Conservation (phyloP, 2,329 filamentous ascomycete species). For the Trichoderma lentiforme region DNA sequence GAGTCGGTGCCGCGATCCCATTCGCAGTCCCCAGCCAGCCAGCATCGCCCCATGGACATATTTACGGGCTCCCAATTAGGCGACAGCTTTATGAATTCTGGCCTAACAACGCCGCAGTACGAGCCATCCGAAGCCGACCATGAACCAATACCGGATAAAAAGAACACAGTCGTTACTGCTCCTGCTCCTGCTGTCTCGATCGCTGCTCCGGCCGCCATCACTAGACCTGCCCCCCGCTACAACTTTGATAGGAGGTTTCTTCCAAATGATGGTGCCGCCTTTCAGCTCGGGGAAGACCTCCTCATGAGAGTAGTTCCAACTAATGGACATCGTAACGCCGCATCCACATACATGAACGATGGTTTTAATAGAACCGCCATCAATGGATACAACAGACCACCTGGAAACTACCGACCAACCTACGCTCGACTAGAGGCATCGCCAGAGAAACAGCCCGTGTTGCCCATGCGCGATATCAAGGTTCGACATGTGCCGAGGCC, state of each 20-base stretch:
- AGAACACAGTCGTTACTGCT: neutral
- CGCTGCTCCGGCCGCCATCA: neutral
- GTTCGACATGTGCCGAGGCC: constrained; percentile 24
- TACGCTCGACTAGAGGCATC: constrained; percentile 26
- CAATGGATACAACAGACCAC: constrained; percentile 20
- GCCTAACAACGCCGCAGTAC: constrained; percentile 36
- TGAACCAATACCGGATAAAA: constrained; percentile 16
- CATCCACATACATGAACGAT: constrained; percentile 29
- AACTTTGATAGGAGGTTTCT: constrained; percentile 16
- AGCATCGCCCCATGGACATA: constrained; percentile 26
- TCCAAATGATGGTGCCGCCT: constrained; percentile 22
- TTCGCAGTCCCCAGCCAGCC: constrained; percentile 13
- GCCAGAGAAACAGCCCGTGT: constrained; percentile 30
- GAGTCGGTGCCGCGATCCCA: constrained; percentile 24
- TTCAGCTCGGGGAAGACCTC: constrained; percentile 37
- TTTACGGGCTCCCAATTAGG: constrained; percentile 40
- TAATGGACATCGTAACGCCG: constrained; percentile 24
- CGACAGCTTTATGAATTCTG: constrained; percentile 40
- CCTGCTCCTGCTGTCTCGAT: neutral
- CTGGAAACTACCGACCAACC: constrained; percentile 13
- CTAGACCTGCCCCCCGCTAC: constrained; percentile 3
- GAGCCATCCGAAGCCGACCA: constrained; percentile 24
- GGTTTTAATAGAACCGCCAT: constrained; percentile 30
- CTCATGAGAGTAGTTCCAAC: constrained; percentile 35
- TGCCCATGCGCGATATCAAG: constrained; percentile 40